A percentile compares a stretch with the other conserved stretches of the same genome.
phyloP scores from a whole-genome alignment of 352 stramenopile genomes.

The Ophiocytium majus region DNA sequence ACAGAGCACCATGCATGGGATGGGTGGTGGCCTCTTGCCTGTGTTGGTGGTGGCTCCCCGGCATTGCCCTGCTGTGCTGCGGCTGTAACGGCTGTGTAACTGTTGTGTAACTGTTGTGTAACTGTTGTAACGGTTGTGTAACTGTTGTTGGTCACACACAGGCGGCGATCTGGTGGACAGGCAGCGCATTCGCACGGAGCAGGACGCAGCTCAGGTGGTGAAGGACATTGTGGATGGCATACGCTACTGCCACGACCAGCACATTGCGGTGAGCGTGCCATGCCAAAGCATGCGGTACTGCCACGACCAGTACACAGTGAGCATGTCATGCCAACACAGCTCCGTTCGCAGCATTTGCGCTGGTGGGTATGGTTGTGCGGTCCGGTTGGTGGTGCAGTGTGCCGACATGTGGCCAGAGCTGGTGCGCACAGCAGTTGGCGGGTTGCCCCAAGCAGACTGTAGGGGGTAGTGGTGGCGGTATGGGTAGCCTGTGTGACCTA shows the following conservation, averaged over 20 bases:
- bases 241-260: conserved; percentile 47
- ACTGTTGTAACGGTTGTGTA: too few species aligned
- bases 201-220: conserved; percentile 42
- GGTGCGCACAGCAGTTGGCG: background rate
- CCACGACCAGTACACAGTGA: conserved; percentile 10
- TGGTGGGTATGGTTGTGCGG: background rate
- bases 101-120: too few species aligned
- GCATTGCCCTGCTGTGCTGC: too few species aligned
- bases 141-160: too few species aligned
- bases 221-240: conserved; percentile 51
- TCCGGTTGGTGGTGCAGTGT: background rate
- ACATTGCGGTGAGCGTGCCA: conserved; percentile 40
- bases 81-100: too few species aligned
- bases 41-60: too few species aligned
- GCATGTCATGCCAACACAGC: background rate
- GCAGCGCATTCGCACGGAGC: conserved; percentile 46
- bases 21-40: too few species aligned
- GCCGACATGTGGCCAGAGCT: background rate
- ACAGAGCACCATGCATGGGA: too few species aligned
- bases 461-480: background rate
- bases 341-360: background rate
- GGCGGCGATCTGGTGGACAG: conserved; percentile 44
- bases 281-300: conserved; percentile 22
- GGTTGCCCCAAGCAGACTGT: background rate
- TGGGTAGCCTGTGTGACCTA: too few species aligned